Evolutionary conservation across 768 basidiomycete genomes (phyloP).

Genomic region (Tricholoma furcatifolium): DNA sequence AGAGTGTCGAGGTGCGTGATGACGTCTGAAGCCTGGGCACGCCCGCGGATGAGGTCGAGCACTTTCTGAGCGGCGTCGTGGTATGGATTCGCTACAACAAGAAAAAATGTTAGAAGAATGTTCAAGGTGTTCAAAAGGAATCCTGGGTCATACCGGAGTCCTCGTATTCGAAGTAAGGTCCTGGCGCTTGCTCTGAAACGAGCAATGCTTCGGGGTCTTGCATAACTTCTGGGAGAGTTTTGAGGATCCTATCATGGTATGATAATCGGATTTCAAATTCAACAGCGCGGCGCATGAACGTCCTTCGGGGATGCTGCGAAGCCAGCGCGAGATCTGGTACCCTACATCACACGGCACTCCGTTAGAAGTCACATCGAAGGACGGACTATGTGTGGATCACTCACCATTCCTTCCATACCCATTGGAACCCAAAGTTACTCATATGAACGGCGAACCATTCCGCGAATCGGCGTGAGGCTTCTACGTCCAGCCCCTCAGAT

Average conservation of each 20-base stretch:
- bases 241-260: conserved; percentile 89
- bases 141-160: conserved; percentile 71
- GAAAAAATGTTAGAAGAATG: neutral
- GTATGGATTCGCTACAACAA: conserved; percentile 63
- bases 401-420: conserved; percentile 99
- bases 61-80: conserved; percentile 79
- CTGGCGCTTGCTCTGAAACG: conserved; percentile 71
- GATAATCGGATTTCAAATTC: conserved; percentile 90
- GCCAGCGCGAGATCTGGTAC: conserved; percentile 76
- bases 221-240: conserved; percentile 84
- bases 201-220: conserved; percentile 60
- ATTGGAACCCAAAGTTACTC: conserved; percentile 96
- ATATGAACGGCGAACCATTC: conserved; percentile 97
- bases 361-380: neutral
- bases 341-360: conserved; percentile 43
- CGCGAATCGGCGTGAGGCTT: conserved; percentile 75
- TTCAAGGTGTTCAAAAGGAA: neutral
- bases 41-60: conserved; percentile 77
- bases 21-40: conserved; percentile 79
- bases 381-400: conserved; percentile 20
- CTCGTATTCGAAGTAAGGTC: conserved; percentile 81
- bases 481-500: conserved; percentile 86
- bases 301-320: conserved; percentile 79
- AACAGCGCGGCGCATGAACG: conserved; percentile 83
- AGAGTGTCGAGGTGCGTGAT: conserved; percentile 70